A percentile compares a stretch with the other conserved stretches of the same genome.
Conservation (phyloP, 2,329 filamentous ascomycete genomes). For the Dendrostoma leiphaemia region DNA sequence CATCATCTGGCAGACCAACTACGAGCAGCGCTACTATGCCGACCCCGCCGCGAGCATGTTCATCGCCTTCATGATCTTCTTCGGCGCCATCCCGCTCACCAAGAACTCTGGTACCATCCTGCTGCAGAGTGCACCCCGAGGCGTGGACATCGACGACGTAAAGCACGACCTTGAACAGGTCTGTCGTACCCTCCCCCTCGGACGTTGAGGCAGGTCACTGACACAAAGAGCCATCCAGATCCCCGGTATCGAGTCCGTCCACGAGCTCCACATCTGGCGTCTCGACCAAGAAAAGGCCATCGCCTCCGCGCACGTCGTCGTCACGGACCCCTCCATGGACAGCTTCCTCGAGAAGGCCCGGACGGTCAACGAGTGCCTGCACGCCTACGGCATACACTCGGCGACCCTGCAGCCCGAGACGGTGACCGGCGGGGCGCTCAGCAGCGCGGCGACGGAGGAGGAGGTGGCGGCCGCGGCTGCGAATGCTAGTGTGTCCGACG, state of each 20-base stretch:
- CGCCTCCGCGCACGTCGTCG: conserved; percentile 67
- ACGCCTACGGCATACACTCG: conserved; percentile 72
- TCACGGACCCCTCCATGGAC: conserved; percentile 54
- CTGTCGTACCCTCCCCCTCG: conserved; percentile 4
- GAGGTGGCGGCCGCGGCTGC: conserved; percentile 2
- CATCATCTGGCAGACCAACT: conserved; percentile 65
- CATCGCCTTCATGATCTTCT: conserved; percentile 71
- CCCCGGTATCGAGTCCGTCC: conserved; percentile 63
- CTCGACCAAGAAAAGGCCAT: conserved; percentile 68
- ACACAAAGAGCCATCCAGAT: conserved; percentile 44
- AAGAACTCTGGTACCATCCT: conserved; percentile 63
- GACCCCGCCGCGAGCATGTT: conserved; percentile 68
- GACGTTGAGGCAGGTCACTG: not conserved
- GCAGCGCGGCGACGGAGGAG: conserved; percentile 27
- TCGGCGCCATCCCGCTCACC: conserved; percentile 61
- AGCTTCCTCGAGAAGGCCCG: conserved; percentile 60
- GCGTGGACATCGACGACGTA: conserved; percentile 60
- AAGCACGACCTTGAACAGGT: conserved; percentile 68
- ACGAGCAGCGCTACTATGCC: conserved; percentile 62
- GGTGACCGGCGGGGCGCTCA: conserved; percentile 19
- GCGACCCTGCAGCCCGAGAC: conserved; percentile 68
- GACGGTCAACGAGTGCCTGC: conserved; percentile 66
- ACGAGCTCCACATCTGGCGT: conserved; percentile 73
- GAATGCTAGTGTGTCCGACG: conserved; percentile 10
- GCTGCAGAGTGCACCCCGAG: conserved; percentile 62